These are phyloP conservation scores for Leucocoprinus birnbaumii DNA, from an alignment of 768 basidiomycete genomes.

Conservation along the genomic window DNA sequence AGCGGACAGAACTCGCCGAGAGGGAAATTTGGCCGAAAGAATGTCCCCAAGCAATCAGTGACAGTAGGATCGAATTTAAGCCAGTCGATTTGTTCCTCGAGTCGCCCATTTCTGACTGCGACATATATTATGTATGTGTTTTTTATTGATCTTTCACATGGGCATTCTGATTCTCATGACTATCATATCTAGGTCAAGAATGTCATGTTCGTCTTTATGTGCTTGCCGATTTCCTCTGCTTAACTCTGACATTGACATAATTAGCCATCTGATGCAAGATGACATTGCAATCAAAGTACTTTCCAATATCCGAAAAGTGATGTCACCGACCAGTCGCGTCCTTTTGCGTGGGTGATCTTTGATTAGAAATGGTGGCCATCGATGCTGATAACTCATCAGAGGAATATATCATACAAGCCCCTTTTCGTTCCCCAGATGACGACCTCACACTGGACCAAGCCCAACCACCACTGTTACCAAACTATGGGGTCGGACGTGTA, in stretches of 20 bases:
- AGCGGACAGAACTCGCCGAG: slow-evolving; percentile 26
- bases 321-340: slow-evolving; percentile 30
- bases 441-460: slow-evolving; percentile 20
- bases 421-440: slow-evolving; percentile 10
- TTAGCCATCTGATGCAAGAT: slow-evolving; percentile 38
- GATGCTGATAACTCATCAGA: slow-evolving; percentile 19
- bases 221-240: background rate
- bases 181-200: slow-evolving; percentile 25
- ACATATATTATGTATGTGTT: slow-evolving; percentile 38
- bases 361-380: background rate
- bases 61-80: slow-evolving; percentile 31
- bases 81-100: slow-evolving; percentile 37
- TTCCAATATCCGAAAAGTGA: slow-evolving; percentile 28
- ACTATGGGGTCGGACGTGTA: slow-evolving; percentile 39
- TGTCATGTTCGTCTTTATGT: slow-evolving; percentile 26
- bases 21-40: slow-evolving; percentile 32
- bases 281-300: slow-evolving; percentile 31
- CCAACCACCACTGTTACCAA: slow-evolving; percentile 43
- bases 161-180: background rate
- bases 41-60: slow-evolving; percentile 32
- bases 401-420: slow-evolving; percentile 32
- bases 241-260: background rate
- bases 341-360: slow-evolving; percentile 30
- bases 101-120: slow-evolving; percentile 29
- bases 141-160: background rate